phyloP scores from a whole-genome alignment of 2,329 filamentous ascomycete species.

The Scedosporium apiospermum region DNA sequence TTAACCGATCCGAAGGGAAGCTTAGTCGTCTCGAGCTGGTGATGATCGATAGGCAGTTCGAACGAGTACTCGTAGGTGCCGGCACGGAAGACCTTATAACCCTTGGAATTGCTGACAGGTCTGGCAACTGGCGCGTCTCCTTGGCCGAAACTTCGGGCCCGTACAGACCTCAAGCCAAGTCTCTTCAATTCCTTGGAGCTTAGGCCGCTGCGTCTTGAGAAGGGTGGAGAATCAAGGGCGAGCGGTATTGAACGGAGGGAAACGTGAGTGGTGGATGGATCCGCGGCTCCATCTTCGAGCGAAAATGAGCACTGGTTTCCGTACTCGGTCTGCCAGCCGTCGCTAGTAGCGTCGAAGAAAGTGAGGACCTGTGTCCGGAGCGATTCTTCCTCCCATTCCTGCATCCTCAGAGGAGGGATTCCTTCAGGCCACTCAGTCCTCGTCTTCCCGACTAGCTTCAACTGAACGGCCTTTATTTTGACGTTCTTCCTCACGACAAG shows the following conservation, averaged over 20 bases:
- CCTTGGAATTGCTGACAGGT: conserved; percentile 54
- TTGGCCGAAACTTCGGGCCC: conserved; percentile 78
- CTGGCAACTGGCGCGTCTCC: conserved; percentile 56
- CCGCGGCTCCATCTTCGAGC: conserved; percentile 29
- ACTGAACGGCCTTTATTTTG: conserved; percentile 83
- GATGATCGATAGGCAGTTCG: conserved; percentile 81
- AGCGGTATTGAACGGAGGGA: conserved; percentile 9
- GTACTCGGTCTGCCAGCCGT: conserved; percentile 50
- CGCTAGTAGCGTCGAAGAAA: conserved; percentile 76
- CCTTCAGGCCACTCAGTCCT: conserved; percentile 95
- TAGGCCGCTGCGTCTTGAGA: conserved; percentile 17
- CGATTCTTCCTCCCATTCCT: conserved; percentile 74
- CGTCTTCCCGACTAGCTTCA: conserved; percentile 78
- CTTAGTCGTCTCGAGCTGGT: conserved; percentile 79
- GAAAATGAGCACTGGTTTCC: conserved; percentile 53
- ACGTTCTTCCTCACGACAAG: conserved; percentile 78
- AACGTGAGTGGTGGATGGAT: conserved; percentile 23
- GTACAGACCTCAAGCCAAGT: conserved; percentile 69
- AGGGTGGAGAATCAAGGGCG: conserved; percentile 12
- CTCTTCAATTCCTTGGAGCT: conserved; percentile 48
- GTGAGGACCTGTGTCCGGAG: conserved; percentile 82
- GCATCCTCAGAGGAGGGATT: conserved; percentile 77
- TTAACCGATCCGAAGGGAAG: conserved; percentile 79
- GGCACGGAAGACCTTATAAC: conserved; percentile 78
- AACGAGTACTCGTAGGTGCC: conserved; percentile 63